phyloP scores from a whole-genome alignment of 345 rosid species.

The Eucalyptus virginea region DNA sequence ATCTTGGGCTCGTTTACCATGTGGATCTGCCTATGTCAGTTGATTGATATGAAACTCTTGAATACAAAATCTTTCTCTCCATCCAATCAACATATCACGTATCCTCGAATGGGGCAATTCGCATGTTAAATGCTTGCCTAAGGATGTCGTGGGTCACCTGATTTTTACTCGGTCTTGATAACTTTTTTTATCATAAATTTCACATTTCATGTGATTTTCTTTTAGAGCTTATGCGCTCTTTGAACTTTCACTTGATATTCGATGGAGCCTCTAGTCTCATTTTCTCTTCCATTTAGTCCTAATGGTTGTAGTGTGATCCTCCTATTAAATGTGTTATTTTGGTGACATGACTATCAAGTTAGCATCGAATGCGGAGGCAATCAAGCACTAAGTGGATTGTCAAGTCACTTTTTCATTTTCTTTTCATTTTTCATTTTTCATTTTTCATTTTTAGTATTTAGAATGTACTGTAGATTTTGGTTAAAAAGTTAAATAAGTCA shows the following conservation, averaged over 20 bases:
- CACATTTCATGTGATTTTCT: background rate
- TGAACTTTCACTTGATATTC: background rate
- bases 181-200: background rate
- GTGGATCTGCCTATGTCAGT: background rate
- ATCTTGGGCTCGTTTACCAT: background rate
- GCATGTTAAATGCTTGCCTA: background rate
- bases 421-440: no score
- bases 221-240: rapidly evolving
- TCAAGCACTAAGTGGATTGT: background rate
- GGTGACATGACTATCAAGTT: background rate
- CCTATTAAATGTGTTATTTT: background rate
- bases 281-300: background rate
- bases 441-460: no score
- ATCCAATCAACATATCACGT: background rate
- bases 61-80: no score
- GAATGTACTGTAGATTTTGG: background rate
- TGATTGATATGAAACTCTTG: background rate
- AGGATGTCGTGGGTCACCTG: background rate
- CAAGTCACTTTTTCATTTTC: background rate
- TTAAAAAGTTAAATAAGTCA: no score
- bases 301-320: background rate
- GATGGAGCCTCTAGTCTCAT: background rate
- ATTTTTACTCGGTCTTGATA: background rate
- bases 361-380: background rate
- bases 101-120: background rate